These are phyloP conservation scores for Acer saccharum DNA, from an alignment of 345 rosid species.

Conservation along the genomic window DNA sequence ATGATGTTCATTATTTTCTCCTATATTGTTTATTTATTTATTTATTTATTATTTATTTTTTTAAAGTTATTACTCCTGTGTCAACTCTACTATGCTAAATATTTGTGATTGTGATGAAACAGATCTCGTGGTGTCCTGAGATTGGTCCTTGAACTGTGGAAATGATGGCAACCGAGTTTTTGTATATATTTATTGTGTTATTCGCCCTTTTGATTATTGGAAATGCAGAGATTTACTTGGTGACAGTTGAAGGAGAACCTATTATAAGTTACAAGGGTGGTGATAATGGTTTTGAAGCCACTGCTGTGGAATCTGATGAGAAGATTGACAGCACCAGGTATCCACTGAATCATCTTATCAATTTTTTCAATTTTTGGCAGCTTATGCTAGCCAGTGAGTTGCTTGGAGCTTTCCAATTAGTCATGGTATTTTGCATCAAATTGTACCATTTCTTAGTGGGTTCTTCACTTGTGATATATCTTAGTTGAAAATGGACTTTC, in stretches of 20 bases:
- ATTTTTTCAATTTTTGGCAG: neutral
- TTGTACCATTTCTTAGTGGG: slow-evolving; percentile 2
- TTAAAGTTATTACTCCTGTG: neutral
- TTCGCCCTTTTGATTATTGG: slow-evolving; percentile 39
- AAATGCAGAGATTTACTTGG: slow-evolving; percentile 78
- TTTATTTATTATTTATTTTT: neutral
- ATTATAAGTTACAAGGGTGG: slow-evolving; percentile 85
- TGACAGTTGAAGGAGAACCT: slow-evolving; percentile 90
- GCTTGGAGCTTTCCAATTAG: neutral
- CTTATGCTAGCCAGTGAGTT: slow-evolving; percentile 10
- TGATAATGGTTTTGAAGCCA: slow-evolving; percentile 85
- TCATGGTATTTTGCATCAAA: neutral
- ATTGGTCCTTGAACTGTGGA: slow-evolving; percentile 18
- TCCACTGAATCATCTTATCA: neutral
- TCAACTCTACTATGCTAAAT: neutral
- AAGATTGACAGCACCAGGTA: slow-evolving; percentile 83
- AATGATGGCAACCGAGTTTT: slow-evolving; percentile 38
- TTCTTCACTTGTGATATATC: slow-evolving; percentile 7
- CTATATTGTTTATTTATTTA: neutral
- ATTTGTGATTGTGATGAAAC: slow-evolving; percentile 30
- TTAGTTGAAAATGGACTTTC: slow-evolving; percentile 14
- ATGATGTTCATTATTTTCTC: slow-evolving; percentile 8
- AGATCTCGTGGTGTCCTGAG: slow-evolving; percentile 33
- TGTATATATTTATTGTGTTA: slow-evolving; percentile 31
- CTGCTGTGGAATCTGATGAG: slow-evolving; percentile 86